Evolutionary conservation across 192 early-diverging fungal species (phyloP).

Genomic region (Dissophora globulifera): DNA sequence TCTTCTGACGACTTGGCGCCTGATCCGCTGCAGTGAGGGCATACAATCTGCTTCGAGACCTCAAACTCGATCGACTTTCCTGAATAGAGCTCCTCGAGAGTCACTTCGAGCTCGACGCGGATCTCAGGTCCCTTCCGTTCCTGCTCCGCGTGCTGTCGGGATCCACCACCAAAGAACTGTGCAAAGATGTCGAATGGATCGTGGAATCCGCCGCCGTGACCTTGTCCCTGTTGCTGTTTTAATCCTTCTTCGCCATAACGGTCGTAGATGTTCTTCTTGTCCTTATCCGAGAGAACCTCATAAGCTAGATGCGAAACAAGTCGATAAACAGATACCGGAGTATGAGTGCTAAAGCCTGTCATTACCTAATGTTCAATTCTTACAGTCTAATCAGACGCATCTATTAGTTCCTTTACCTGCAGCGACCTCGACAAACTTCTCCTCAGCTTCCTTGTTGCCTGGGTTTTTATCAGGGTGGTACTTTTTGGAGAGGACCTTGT

Average conservation of each 20-base stretch:
- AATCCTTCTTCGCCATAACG: conserved; percentile 97
- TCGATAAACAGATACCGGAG: too few species aligned
- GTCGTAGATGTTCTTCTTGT: conserved; percentile 91
- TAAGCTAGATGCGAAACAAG: conserved; percentile 88
- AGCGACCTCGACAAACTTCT: conserved; percentile 89
- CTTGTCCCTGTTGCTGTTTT: conserved; percentile 69
- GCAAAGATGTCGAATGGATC: conserved; percentile 99
- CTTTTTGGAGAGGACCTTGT: conserved; percentile 89
- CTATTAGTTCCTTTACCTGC: conserved; percentile 61
- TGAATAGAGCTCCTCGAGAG: conserved; percentile 90
- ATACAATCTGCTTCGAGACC: conserved; percentile 93
- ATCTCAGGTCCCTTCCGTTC: conserved; percentile 90
- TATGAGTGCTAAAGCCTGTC: too few species aligned
- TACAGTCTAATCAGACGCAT: too few species aligned
- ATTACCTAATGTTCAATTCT: too few species aligned
- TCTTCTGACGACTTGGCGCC: conserved; percentile 89
- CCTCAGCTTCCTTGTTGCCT: conserved; percentile 83
- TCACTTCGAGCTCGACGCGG: conserved; percentile 81
- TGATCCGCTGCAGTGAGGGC: conserved; percentile 90
- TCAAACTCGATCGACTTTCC: conserved; percentile 90
- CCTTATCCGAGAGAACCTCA: conserved; percentile 91
- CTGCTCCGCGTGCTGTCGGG: conserved; percentile 54
- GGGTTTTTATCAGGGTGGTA: conserved; percentile 92
- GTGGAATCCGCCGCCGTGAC: conserved; percentile 79
- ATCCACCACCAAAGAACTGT: conserved; percentile 81